phyloP scores from a whole-genome alignment of 2,329 filamentous ascomycete species.

The Epichloe sylvatica region DNA sequence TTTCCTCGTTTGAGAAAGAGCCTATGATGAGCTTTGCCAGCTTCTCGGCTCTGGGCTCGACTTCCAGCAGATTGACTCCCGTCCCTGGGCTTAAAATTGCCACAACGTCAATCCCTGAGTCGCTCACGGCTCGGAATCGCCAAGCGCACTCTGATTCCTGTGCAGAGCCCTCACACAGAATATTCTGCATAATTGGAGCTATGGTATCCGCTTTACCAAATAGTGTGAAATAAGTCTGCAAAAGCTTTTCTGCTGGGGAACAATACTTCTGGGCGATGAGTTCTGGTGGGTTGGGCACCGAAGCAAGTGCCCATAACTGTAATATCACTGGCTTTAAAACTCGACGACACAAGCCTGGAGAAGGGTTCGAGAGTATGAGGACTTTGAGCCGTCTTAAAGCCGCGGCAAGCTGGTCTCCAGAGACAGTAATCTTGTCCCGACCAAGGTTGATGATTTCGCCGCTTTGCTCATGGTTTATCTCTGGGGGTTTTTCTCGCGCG shows the following conservation, averaged over 20 bases:
- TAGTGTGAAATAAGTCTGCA: conserved; percentile 45
- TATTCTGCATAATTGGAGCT: conserved; percentile 33
- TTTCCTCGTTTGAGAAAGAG: conserved; percentile 39
- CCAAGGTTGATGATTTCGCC: conserved; percentile 33
- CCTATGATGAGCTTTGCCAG: conserved; percentile 37
- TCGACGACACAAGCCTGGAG: conserved; percentile 49
- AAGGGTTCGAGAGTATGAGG: conserved; percentile 49
- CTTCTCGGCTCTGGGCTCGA: conserved; percentile 33
- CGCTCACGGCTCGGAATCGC: conserved; percentile 33
- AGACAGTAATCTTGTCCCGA: conserved; percentile 29
- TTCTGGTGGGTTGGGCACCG: conserved; percentile 28
- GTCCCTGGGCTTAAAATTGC: conserved; percentile 13
- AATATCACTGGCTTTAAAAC: conserved; percentile 44
- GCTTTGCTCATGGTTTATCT: conserved; percentile 11
- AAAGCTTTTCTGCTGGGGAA: conserved; percentile 32
- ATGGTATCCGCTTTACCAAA: conserved; percentile 38
- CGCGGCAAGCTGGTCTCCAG: conserved; percentile 30
- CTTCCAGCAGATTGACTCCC: conserved; percentile 25
- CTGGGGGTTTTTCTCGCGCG: background rate
- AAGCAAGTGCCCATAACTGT: conserved; percentile 49
- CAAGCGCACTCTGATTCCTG: conserved; percentile 27
- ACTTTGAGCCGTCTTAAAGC: conserved; percentile 42
- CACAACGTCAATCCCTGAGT: conserved; percentile 39
- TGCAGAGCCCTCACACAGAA: conserved; percentile 40
- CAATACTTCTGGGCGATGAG: conserved; percentile 26